Evolutionary conservation across 768 basidiomycete genomes (phyloP).

Genomic region (Calocybe indica): DNA sequence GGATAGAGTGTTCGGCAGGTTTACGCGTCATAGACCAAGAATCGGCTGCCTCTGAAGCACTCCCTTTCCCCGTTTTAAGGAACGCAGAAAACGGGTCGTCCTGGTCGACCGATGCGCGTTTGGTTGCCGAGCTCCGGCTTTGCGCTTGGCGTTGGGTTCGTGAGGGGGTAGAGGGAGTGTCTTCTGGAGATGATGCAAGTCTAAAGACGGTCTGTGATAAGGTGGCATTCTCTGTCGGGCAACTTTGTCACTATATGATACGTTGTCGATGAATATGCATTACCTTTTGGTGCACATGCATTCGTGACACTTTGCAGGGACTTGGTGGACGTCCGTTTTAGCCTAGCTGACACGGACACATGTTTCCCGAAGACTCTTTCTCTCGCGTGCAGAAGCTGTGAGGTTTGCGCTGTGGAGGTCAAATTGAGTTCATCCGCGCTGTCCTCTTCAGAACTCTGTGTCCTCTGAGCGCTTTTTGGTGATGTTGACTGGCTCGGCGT

Average conservation of each 20-base stretch:
- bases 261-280: neutral
- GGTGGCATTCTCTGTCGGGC: neutral
- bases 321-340: too few species aligned
- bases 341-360: too few species aligned
- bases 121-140: slow-evolving; percentile 1
- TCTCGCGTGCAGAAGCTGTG: too few species aligned
- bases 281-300: too few species aligned
- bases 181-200: neutral
- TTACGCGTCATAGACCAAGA: too few species aligned
- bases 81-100: neutral
- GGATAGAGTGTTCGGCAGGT: too few species aligned
- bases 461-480: neutral
- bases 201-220: neutral
- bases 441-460: slow-evolving; percentile 3
- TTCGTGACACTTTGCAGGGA: too few species aligned
- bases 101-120: neutral
- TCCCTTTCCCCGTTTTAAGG: too few species aligned
- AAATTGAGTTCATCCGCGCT: slow-evolving; percentile 19
- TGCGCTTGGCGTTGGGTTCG: neutral
- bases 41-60: too few species aligned
- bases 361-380: too few species aligned
- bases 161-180: neutral
- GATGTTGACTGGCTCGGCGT: too few species aligned
- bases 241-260: slow-evolving; percentile 1
- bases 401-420: neutral